Conservation (phyloP, 2,329 filamentous ascomycete genomes). For the Reticulascus tulasneorum region DNA sequence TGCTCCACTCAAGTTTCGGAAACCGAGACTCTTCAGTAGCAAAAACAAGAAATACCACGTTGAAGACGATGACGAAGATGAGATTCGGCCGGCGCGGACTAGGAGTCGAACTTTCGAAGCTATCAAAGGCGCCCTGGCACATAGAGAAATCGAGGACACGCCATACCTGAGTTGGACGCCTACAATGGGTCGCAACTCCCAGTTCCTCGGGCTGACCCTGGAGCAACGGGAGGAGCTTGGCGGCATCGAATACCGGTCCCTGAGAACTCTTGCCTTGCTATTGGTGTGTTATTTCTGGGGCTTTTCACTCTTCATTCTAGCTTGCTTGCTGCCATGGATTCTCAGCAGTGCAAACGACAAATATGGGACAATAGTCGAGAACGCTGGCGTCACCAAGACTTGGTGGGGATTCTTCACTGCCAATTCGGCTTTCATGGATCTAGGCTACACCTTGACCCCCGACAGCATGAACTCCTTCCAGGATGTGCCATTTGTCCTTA, state of each 20-base stretch:
- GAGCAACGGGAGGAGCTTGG: conserved; percentile 93
- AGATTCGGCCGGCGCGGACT: conserved; percentile 22
- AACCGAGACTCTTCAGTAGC: conserved; percentile 33
- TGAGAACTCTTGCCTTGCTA: conserved; percentile 80
- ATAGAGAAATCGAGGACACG: conserved; percentile 56
- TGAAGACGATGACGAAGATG: conserved; percentile 22
- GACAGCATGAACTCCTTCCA: conserved; percentile 94
- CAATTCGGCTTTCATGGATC: conserved; percentile 85
- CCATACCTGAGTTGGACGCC: conserved; percentile 94
- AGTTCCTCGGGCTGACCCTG: conserved; percentile 81
- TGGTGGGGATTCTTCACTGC: conserved; percentile 96
- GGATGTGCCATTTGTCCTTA: conserved; percentile 67
- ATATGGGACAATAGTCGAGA: conserved; percentile 64
- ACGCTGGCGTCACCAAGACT: conserved; percentile 56
- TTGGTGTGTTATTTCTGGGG: conserved; percentile 77
- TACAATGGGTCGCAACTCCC: conserved; percentile 88
- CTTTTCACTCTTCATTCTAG: conserved; percentile 73
- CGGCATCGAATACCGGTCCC: conserved; percentile 89
- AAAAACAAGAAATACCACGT: conserved; percentile 35
- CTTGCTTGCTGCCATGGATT: conserved; percentile 80
- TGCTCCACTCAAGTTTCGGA: conserved; percentile 39
- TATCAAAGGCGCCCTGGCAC: conserved; percentile 53
- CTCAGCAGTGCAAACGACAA: conserved; percentile 43
- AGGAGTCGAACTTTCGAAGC: conserved; percentile 52
- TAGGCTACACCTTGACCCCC: conserved; percentile 88